Evolutionary conservation across 306 rosid species (phyloP).

Genomic region (Glycine soja): DNA sequence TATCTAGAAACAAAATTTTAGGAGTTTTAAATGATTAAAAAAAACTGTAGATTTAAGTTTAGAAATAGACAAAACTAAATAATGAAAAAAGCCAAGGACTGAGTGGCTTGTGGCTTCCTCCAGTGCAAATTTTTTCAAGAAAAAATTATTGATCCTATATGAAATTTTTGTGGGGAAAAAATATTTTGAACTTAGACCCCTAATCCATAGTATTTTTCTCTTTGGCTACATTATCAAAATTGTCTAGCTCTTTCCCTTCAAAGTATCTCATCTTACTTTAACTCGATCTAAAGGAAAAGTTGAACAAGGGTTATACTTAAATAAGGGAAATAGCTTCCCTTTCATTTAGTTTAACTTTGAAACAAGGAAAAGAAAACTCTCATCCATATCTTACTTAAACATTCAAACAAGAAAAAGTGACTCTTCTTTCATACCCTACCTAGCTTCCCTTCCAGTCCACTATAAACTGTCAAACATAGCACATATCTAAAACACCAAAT

Average conservation of each 20-base stretch:
- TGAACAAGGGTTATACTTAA: not conserved
- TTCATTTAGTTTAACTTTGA: not conserved
- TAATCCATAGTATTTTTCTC: not conserved
- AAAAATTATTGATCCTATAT: not conserved
- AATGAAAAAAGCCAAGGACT: not conserved
- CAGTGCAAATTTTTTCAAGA: not conserved
- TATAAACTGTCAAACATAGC: not conserved
- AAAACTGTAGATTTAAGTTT: not conserved
- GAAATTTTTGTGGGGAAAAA: not conserved
- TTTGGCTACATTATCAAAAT: not conserved
- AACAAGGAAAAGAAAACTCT: not conserved
- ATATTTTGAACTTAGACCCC: not conserved
- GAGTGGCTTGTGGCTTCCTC: not conserved
- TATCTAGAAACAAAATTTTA: not conserved
- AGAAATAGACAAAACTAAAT: not conserved
- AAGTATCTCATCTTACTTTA: not conserved
- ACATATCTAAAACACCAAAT: not conserved
- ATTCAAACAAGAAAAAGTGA: constrained; percentile 9
- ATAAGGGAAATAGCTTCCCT: not conserved
- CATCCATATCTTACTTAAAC: not conserved
- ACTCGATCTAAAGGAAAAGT: not conserved
- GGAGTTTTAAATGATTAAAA: not conserved
- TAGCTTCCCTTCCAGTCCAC: not conserved
- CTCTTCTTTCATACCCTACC: not conserved
- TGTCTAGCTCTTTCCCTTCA: not conserved